Evolutionary conservation across 2,329 filamentous ascomycete species (phyloP).

Genomic region (Hymenoscyphus fraxineus): DNA sequence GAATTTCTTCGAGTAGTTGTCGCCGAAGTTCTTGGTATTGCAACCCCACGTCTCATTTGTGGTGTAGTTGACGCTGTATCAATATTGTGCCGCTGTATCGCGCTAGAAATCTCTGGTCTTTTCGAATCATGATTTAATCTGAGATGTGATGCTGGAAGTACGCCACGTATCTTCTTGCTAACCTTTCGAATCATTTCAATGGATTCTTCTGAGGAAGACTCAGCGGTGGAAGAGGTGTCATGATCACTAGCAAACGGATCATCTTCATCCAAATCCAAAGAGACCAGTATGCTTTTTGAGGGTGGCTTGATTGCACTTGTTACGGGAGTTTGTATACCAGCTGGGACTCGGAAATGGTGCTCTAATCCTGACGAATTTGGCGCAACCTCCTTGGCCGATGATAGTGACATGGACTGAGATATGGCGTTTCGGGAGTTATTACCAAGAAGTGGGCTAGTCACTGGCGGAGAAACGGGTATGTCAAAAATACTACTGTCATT

Average conservation of each 20-base stretch:
- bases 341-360: constrained; percentile 5
- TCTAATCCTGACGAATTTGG: constrained; percentile 16
- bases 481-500: constrained; percentile 33
- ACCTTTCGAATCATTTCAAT: constrained; percentile 27
- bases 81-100: constrained; percentile 13
- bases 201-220: constrained; percentile 31
- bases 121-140: constrained; percentile 51
- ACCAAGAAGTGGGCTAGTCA: constrained; percentile 36
- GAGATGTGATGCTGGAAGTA: constrained; percentile 65
- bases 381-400: constrained; percentile 18
- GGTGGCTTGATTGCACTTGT: constrained; percentile 29
- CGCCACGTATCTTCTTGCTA: constrained; percentile 48
- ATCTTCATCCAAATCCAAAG: constrained; percentile 26
- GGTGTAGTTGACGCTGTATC: constrained; percentile 21
- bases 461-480: constrained; percentile 39
- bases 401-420: constrained; percentile 21
- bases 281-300: constrained; percentile 15
- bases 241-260: constrained; percentile 25
- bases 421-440: constrained; percentile 9
- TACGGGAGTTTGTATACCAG: constrained; percentile 30
- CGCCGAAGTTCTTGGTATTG: constrained; percentile 24
- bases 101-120: constrained; percentile 29
- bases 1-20: constrained; percentile 2
- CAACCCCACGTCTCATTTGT: constrained; percentile 30
- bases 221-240: constrained; percentile 5